Evolutionary conservation across 2,329 filamentous ascomycete genomes (phyloP).

Genomic region (Biscogniauxia marginata): DNA sequence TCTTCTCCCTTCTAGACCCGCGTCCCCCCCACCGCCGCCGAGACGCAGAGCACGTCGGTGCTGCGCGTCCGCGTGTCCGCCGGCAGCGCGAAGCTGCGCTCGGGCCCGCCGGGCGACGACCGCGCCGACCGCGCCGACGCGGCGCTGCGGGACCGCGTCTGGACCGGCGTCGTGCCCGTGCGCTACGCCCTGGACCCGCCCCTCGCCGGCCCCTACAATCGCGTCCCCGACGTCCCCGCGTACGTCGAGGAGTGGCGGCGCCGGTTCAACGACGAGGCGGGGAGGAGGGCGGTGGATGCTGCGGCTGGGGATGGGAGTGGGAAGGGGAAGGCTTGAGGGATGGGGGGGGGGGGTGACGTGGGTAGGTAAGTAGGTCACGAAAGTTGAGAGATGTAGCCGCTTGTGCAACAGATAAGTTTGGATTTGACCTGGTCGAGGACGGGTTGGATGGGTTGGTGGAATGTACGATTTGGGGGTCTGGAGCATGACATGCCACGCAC

Average conservation of each 20-base stretch:
- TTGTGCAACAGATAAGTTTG: too few relatives aligned
- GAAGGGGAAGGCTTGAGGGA: too few relatives aligned
- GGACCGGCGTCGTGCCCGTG: conserved; percentile 62
- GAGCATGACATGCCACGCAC: too few relatives aligned
- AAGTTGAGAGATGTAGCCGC: too few relatives aligned
- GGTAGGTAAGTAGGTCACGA: too few relatives aligned
- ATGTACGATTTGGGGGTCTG: too few relatives aligned
- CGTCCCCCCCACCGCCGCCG: conserved; percentile 67
- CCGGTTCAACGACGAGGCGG: conserved; percentile 35
- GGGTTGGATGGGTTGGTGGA: too few relatives aligned
- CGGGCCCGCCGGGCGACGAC: conserved; percentile 60
- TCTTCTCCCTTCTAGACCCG: conserved; percentile 48
- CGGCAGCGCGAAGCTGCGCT: conserved; percentile 73
- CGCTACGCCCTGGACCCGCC: conserved; percentile 64
- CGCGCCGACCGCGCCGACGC: conserved; percentile 46
- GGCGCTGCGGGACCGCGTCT: conserved; percentile 42
- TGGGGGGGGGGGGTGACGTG: too few relatives aligned
- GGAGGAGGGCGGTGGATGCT: conserved; percentile 15
- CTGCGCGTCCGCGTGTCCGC: conserved; percentile 66
- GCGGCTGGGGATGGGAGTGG: neutral
- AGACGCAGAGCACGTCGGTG: conserved; percentile 74
- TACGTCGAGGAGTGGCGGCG: conserved; percentile 53
- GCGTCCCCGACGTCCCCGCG: conserved; percentile 55
- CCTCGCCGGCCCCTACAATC: conserved; percentile 58
- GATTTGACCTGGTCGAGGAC: too few relatives aligned